Evolutionary conservation across 176 grass and related monocot species (phyloP), one percentile per base, ranked within the genome.

Genomic region (Melocanna baccifera): DNA sequence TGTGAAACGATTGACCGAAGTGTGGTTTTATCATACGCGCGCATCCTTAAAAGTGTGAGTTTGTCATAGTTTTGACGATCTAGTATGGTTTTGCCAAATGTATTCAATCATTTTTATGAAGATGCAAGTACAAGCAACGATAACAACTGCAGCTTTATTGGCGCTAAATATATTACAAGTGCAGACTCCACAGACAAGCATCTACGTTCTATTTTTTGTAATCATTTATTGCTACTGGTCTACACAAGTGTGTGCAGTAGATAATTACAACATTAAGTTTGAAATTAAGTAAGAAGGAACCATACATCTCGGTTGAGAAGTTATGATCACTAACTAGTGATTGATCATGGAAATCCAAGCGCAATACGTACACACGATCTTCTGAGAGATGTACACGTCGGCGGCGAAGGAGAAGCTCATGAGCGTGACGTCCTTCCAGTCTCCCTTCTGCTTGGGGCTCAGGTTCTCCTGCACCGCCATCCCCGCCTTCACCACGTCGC

Each of bases 321-420:
- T 20, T 50, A 51, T 46, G 30, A 36, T 22, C 36, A 74, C 12
- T 63, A 85, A 22, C 63, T 83, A 88, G 58, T 83, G 90, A 56
- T 89, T 92, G 25, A 75, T 78, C 86, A 88, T 94, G 84, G 90
- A 87, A 12, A 97, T 72, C 89, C 91, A 97, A 6, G 88, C 86
- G 43, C 92, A 92, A 57, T 92, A 92, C 7, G 88, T 64, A 23
- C 88, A 97, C 25, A 94, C 90, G 65, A 97, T 87, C 94, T 86
- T 92, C 90, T 91, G 86, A 16, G 95, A 94, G 81, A 94, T 84
- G 87, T 97, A 97, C 48, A 94, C 89, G 71, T 97, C 94, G 45
- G 91, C 90, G 12, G 90, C 95, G 67, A 94, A 97, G 57, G 92
- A 94, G 82, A 97, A 69, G 90, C 90, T 94, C 88, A 94, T 92